phyloP scores from a whole-genome alignment of 768 basidiomycete genomes.

The Lactarius psammicola region DNA sequence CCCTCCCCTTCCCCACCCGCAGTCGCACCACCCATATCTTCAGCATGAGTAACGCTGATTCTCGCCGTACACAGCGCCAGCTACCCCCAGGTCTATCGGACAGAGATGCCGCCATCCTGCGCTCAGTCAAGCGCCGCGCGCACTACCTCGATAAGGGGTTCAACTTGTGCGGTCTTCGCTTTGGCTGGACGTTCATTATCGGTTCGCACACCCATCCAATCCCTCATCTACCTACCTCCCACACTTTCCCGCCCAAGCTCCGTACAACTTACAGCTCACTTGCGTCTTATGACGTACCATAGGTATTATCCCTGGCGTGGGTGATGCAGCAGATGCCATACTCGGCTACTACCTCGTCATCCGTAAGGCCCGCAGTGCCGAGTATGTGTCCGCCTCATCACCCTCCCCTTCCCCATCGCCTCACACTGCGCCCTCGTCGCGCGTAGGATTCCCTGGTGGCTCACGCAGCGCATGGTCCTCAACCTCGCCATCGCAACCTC shows the following conservation, averaged over 20 bases:
- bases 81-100: conserved; percentile 73
- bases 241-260: neutral
- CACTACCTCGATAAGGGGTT: conserved; percentile 90
- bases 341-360: conserved; percentile 79
- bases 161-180: conserved; percentile 70
- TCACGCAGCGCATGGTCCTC: conserved; percentile 68
- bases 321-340: conserved; percentile 58
- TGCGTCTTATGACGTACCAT: neutral
- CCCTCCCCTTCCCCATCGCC: neutral
- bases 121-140: conserved; percentile 71
- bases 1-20: neutral
- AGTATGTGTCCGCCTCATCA: conserved; percentile 40
- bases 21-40: neutral
- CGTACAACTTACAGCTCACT: neutral
- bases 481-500: conserved; percentile 71
- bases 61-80: conserved; percentile 47
- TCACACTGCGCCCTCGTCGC: neutral
- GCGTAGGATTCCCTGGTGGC: conserved; percentile 53
- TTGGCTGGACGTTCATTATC: conserved; percentile 86
- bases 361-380: conserved; percentile 70
- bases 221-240: too few species aligned
- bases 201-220: conserved; percentile 33
- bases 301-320: conserved; percentile 68
- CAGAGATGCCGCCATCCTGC: conserved; percentile 72
- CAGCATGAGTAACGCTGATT: neutral